Conservation (phyloP, 1,284 basidiomycete genomes). For the Mycosarcoma maydis region DNA sequence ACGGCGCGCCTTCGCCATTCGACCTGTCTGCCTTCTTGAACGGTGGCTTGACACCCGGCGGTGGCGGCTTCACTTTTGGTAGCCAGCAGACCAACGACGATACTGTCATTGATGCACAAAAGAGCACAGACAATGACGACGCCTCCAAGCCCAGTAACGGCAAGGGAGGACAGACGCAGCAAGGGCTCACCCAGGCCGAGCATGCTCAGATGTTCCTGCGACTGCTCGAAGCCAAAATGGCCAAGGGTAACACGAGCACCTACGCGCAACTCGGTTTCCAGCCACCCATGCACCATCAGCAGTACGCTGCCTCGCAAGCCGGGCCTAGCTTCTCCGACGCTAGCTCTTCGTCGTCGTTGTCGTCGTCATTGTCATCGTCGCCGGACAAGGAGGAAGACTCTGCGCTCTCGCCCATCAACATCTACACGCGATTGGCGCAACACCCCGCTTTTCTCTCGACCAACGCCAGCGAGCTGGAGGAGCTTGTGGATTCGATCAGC, state of each 20-base stretch:
- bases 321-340: slow-evolving; percentile 30
- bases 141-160: slow-evolving; percentile 21
- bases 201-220: slow-evolving; percentile 54
- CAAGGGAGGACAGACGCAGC: slow-evolving; percentile 17
- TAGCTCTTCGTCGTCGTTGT: slow-evolving; percentile 29
- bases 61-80: slow-evolving; percentile 41
- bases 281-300: slow-evolving; percentile 45
- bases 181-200: slow-evolving; percentile 41
- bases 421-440: slow-evolving; percentile 56
- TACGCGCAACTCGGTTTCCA: slow-evolving; percentile 56
- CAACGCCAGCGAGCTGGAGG: slow-evolving; percentile 55
- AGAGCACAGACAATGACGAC: slow-evolving; percentile 13
- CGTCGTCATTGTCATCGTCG: too few relatives aligned
- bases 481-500: slow-evolving; percentile 54
- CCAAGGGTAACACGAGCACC: slow-evolving; percentile 39
- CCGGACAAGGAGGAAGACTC: slow-evolving; percentile 20
- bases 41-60: slow-evolving; percentile 54
- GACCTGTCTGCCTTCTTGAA: slow-evolving; percentile 59
- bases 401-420: slow-evolving; percentile 51
- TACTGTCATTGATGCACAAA: slow-evolving; percentile 8
- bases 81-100: slow-evolving; percentile 23
- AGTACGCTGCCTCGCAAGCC: slow-evolving; percentile 19
- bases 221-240: slow-evolving; percentile 51
- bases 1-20: slow-evolving; percentile 50
- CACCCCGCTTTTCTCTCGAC: slow-evolving; percentile 59